Percentiles rank a stretch among this genome's conserved stretches.
These are phyloP conservation scores for Apiotrichum brassicae DNA, from an alignment of 1,284 basidiomycete genomes.

Conservation along the genomic window DNA sequence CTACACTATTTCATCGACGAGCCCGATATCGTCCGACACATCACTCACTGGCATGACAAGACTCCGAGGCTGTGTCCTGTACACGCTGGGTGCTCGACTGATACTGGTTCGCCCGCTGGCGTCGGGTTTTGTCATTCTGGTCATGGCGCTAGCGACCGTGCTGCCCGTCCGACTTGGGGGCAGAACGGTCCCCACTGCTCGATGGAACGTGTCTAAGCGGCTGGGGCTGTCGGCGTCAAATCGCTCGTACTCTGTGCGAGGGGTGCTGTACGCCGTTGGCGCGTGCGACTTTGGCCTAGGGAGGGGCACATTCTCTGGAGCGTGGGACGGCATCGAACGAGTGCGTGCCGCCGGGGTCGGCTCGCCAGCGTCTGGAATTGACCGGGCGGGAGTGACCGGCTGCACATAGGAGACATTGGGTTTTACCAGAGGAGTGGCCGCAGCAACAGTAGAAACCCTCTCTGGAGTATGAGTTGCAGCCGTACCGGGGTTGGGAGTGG, in stretches of 20 bases:
- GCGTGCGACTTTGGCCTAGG: no score
- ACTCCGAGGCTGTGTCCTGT: neutral
- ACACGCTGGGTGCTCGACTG: neutral
- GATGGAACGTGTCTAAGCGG: neutral
- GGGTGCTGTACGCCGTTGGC: no score
- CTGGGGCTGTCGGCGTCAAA: neutral
- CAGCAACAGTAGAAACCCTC: no score
- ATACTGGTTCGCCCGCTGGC: neutral
- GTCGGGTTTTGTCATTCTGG: neutral
- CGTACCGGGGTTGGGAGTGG: no score
- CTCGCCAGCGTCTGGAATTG: neutral
- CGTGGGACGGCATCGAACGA: neutral
- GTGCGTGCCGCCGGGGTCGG: neutral
- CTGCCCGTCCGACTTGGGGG: neutral
- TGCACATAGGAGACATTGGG: no score
- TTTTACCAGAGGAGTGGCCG: no score
- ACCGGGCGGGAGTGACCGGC: no score
- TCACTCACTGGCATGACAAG: neutral
- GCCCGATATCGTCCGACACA: no score
- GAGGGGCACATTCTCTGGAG: no score
- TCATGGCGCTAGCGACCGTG: neutral
- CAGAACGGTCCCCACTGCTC: neutral
- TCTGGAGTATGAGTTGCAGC: no score
- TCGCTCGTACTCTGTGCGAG: no score
- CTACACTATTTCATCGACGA: neutral